A percentile compares a stretch with the other conserved stretches of the same genome.
phyloP scores from a whole-genome alignment of 768 basidiomycete species.

The Polyporus arcularius region DNA sequence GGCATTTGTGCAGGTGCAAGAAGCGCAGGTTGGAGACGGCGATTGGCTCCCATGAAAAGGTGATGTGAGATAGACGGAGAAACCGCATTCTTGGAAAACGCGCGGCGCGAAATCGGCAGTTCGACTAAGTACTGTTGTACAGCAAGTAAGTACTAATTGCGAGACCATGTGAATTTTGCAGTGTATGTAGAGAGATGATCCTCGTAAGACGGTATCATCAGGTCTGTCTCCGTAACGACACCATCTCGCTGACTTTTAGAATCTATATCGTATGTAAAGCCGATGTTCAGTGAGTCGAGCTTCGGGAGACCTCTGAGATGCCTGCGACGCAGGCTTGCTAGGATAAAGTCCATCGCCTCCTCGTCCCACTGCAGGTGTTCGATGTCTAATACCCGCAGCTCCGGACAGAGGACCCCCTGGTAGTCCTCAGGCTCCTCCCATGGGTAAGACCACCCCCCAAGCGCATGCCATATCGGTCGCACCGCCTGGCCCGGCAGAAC shows the following conservation, averaged over 20 bases:
- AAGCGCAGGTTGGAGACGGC: too few relatives aligned
- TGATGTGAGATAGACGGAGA: too few relatives aligned
- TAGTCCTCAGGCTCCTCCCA: not conserved
- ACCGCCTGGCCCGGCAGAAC: not conserved
- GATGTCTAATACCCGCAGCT: not conserved
- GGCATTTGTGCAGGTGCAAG: not conserved
- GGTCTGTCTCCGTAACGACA: not conserved
- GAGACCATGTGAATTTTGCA: not conserved
- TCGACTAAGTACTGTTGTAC: too few relatives aligned
- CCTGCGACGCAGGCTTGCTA: not conserved
- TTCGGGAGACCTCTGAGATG: not conserved
- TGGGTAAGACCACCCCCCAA: not conserved
- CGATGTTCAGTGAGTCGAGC: not conserved
- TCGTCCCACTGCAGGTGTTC: not conserved
- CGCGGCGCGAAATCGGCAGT: too few relatives aligned
- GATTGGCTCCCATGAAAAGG: too few relatives aligned
- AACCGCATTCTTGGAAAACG: too few relatives aligned
- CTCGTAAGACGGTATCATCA: not conserved
- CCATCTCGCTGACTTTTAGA: too few relatives aligned
- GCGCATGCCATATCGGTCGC: not conserved
- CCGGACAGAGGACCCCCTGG: not conserved
- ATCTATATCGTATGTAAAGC: not conserved
- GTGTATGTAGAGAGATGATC: not conserved
- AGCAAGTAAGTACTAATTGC: not conserved
- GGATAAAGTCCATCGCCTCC: not conserved